phyloP scores from a whole-genome alignment of 2,329 filamentous ascomycete genomes.

The Alternaria alternata region DNA sequence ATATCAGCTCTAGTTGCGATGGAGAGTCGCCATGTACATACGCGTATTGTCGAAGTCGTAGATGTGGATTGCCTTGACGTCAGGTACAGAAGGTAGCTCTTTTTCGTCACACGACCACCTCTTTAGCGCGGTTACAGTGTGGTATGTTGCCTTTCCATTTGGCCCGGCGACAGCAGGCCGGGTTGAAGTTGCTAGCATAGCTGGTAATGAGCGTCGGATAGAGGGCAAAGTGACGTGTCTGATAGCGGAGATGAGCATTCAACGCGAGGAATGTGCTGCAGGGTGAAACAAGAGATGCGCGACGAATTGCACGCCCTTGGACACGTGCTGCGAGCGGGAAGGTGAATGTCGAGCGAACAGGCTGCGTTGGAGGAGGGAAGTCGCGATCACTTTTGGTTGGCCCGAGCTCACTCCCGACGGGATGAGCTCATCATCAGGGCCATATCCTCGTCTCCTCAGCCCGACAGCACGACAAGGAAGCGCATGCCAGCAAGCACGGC shows the following conservation, averaged over 20 bases:
- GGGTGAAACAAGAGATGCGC: not conserved
- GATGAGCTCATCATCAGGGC: conserved; percentile 23
- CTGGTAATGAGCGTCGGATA: conserved; percentile 32
- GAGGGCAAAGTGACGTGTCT: conserved; percentile 25
- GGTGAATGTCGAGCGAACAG: conserved; percentile 7
- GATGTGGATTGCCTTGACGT: conserved; percentile 83
- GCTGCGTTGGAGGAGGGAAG: conserved; percentile 11
- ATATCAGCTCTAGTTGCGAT: not conserved
- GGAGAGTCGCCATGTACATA: conserved; percentile 55
- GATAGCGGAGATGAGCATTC: conserved; percentile 38
- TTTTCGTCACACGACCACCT: conserved; percentile 84
- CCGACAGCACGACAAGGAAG: conserved; percentile 16
- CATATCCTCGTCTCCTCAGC: not conserved
- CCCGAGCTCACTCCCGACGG: conserved; percentile 26
- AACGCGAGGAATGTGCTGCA: conserved; percentile 4
- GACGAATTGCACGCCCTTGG: not conserved
- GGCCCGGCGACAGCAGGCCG: conserved; percentile 39
- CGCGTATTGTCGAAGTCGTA: conserved; percentile 98
- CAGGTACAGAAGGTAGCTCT: conserved; percentile 73
- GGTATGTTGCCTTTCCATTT: conserved; percentile 39
- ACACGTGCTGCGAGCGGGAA: conserved; percentile 13
- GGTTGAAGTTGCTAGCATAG: conserved; percentile 45
- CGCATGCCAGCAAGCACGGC: conserved; percentile 38
- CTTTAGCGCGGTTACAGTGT: conserved; percentile 77
- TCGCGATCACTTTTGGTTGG: conserved; percentile 27